Conservation (phyloP, 768 basidiomycete genomes). For the Heimioporus sp. region DNA sequence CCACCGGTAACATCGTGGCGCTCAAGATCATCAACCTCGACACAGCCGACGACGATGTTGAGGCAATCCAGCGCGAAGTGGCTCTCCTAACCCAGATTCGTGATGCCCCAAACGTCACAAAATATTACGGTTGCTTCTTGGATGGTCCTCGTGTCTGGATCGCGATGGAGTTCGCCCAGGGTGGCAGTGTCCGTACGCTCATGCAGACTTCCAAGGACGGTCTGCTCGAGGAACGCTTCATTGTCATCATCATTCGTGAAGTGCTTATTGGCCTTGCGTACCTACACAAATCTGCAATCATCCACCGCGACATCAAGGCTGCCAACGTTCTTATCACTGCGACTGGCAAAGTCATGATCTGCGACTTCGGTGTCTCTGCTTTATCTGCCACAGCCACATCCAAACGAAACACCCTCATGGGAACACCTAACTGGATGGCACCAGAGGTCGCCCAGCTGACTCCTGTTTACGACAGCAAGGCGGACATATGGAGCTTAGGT, state of each 20-base stretch:
- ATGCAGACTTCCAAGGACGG: constrained; percentile 83
- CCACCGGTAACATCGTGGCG: constrained; percentile 86
- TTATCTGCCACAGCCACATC: constrained; percentile 79
- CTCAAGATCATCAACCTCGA: constrained; percentile 99
- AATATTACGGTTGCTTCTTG: constrained; percentile 95
- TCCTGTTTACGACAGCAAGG: constrained; percentile 93
- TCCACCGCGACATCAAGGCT: constrained; percentile 97
- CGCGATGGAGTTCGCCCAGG: constrained; percentile 96
- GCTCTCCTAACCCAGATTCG: constrained; percentile 86
- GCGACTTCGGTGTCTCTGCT: constrained; percentile 98
- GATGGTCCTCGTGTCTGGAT: constrained; percentile 98
- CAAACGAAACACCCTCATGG: constrained; percentile 94
- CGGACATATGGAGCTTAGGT: constrained; percentile 97
- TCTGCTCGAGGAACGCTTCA: constrained; percentile 85
- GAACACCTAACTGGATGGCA: constrained; percentile 99
- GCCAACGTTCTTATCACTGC: constrained; percentile 93
- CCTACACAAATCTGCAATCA: constrained; percentile 91
- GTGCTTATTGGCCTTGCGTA: constrained; percentile 84
- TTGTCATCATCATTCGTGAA: constrained; percentile 85
- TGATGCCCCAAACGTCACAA: constrained; percentile 87
- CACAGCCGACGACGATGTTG: constrained; percentile 94
- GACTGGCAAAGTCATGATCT: constrained; percentile 89
- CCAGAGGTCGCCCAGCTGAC: constrained; percentile 92
- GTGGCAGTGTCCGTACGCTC: constrained; percentile 89
- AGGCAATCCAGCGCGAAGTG: constrained; percentile 95